A percentile compares a stretch with the other conserved stretches of the same genome.
Evolutionary conservation across 2,329 filamentous ascomycete genomes (phyloP).

Genomic region (Oidium heveae): DNA sequence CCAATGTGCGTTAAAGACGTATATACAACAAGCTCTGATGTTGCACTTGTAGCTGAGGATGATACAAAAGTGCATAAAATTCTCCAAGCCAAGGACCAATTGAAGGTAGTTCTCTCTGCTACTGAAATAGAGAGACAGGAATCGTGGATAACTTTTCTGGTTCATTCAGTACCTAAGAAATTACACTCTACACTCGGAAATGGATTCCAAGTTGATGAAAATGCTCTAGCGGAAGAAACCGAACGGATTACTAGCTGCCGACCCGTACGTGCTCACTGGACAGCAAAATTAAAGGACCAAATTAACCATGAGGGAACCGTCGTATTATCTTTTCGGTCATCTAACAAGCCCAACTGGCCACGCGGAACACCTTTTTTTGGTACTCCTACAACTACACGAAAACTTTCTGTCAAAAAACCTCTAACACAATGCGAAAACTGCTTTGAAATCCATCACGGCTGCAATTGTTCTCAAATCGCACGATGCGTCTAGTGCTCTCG

Average conservation of each 20-base stretch:
- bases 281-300: neutral
- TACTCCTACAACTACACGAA: neutral
- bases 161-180: neutral
- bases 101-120: neutral
- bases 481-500: neutral
- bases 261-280: neutral
- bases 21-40: neutral
- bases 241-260: neutral
- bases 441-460: no score
- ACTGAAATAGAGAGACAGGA: neutral
- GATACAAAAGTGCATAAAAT: neutral
- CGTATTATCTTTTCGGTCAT: neutral
- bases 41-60: neutral
- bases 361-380: neutral
- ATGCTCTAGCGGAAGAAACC: neutral
- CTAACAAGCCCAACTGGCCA: neutral
- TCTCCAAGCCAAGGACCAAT: neutral
- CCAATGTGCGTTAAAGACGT: neutral
- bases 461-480: neutral
- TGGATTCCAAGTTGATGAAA: neutral
- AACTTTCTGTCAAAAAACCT: neutral
- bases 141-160: neutral
- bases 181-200: neutral
- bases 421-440: neutral
- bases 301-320: neutral